phyloP scores from a whole-genome alignment of 2,329 filamentous ascomycete genomes.

The Helminthosporium solani region DNA sequence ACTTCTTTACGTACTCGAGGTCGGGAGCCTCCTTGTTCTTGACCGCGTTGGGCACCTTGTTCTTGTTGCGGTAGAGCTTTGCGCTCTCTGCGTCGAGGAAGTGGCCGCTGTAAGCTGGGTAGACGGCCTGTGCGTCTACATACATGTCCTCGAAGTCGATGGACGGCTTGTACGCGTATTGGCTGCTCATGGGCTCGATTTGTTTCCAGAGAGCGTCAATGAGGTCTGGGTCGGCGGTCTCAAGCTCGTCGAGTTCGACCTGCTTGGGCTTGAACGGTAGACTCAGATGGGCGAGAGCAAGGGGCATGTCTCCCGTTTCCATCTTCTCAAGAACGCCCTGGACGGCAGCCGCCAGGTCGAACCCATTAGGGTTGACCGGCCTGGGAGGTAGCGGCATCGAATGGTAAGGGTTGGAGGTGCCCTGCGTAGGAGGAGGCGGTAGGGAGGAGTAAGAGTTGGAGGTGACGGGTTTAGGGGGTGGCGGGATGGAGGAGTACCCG shows the following conservation, averaged over 20 bases:
- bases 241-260: not conserved
- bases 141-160: not conserved
- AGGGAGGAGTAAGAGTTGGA: too few species aligned
- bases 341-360: too few species aligned
- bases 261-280: not conserved
- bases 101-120: constrained; percentile 12
- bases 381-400: too few species aligned
- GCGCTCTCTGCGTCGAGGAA: constrained; percentile 26
- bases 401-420: too few species aligned
- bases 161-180: not conserved
- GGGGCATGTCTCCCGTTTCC: not conserved
- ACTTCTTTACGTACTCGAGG: constrained; percentile 20
- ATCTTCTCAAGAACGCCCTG: not conserved
- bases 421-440: too few species aligned
- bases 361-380: too few species aligned
- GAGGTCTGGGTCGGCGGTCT: not conserved
- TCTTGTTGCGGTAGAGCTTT: constrained; percentile 15
- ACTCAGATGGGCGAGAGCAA: not conserved
- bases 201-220: not conserved
- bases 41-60: not conserved
- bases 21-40: constrained; percentile 17
- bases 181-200: constrained; percentile 3
- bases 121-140: constrained; percentile 8
- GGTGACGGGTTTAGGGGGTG: too few species aligned
- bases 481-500: too few species aligned